Evolutionary conservation across 176 grass and related monocot species (phyloP), one percentile per base, ranked within the genome.

Genomic region (Oryza australiensis): DNA sequence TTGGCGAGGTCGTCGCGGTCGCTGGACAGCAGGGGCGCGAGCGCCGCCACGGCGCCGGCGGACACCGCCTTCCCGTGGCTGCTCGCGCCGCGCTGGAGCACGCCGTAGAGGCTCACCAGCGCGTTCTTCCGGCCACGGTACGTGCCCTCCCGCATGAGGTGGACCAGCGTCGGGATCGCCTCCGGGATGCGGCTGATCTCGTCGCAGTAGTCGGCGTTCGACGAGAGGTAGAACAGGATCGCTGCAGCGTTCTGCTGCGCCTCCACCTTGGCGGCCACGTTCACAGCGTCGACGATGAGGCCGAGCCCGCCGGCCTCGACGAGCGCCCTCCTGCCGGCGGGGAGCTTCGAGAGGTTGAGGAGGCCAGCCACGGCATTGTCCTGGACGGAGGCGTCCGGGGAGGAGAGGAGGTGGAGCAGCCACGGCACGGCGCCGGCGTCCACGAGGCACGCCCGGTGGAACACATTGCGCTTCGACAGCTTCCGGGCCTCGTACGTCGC

Each of bases 221-320:
- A 86, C 4, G 95, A 90, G 2, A 98, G 88, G 81, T 95, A 94
- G 92, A 94, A 98, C 7, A 98, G 41, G 15, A 98, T 85, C 23
- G 88, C 92, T 20, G 82, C 90, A 15, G 95, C 92, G 85, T 95
- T 94, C 85, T 98, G 90, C 84, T 76, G 82, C 15, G 90, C 82
- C 67, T 93, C 88, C 0, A 76, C 60, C 51, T 76, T 94, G 16
- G 83, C 37, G 3, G 84, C 92, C 2, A 73, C 65, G 27, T 73
- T 86, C 1, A 93, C 83, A 64, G 90, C 70, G 62, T 98, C 90
- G 1, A 93, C 89, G 75, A 95, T 48, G 66, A 93, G 89, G 9
- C 79, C 70, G 6, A 89, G 66, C 28, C 92, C 90, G 38, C 90
- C 92, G 1, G 90, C 69, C 48, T 93, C 73, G 2, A 95, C 86